phyloP scores from a whole-genome alignment of 495 filamentous ascomycete genomes.

The Penicillium robsamsonii region DNA sequence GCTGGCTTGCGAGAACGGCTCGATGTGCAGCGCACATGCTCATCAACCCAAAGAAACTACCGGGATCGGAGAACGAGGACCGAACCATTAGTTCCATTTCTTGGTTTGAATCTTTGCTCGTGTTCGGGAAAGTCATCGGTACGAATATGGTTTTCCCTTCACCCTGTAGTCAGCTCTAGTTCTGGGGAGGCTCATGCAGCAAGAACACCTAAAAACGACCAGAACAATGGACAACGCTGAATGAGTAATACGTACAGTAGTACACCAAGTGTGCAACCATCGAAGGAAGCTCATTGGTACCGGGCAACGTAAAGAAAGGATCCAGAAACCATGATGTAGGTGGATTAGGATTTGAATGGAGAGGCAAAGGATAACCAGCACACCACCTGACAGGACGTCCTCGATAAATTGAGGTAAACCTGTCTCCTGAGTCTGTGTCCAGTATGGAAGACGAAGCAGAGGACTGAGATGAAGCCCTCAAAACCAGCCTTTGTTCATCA shows the following conservation, averaged over 20 bases:
- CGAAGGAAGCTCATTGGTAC: slow-evolving; percentile 22
- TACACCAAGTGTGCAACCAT: slow-evolving; percentile 29
- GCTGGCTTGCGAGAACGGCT: slow-evolving; percentile 25
- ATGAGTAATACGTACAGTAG: slow-evolving; percentile 30
- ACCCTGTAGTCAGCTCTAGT: slow-evolving; percentile 10
- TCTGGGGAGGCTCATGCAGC: background rate
- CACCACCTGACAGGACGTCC: slow-evolving; percentile 20
- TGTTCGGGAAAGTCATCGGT: slow-evolving; percentile 39
- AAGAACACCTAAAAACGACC: background rate
- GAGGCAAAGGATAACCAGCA: slow-evolving; percentile 14
- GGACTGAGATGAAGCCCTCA: slow-evolving; percentile 19
- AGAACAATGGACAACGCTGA: background rate
- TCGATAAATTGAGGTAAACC: slow-evolving; percentile 11
- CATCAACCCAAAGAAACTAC: slow-evolving; percentile 39
- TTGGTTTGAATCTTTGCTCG: slow-evolving; percentile 18
- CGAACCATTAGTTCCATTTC: slow-evolving; percentile 32
- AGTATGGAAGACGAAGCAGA: slow-evolving; percentile 9
- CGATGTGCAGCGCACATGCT: slow-evolving; percentile 39
- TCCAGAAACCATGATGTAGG: slow-evolving; percentile 32
- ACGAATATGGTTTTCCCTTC: slow-evolving; percentile 36
- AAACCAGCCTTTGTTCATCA: slow-evolving; percentile 15
- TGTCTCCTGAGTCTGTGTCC: slow-evolving; percentile 2
- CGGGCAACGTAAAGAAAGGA: slow-evolving; percentile 33
- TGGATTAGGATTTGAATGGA: slow-evolving; percentile 21
- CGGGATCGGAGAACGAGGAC: slow-evolving; percentile 34